Evolutionary conservation across 208 protist species (phyloP).

Genomic region (Leishmania martiniquensis): DNA sequence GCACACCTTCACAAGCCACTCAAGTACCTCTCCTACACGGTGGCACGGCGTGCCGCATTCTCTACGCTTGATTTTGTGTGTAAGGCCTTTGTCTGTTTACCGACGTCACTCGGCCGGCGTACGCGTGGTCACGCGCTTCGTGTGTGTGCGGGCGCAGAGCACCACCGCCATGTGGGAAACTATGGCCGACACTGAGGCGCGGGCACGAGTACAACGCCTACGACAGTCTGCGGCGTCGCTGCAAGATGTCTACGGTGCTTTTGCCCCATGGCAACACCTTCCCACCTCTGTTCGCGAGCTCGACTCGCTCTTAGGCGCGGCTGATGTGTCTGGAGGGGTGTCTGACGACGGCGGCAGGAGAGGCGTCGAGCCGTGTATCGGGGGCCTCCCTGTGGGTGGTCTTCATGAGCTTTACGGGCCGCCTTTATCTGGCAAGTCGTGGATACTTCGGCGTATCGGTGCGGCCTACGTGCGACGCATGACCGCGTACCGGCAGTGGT

Average conservation of each 20-base stretch:
- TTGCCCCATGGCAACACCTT: constrained; percentile 25
- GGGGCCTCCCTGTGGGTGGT: constrained; percentile 31
- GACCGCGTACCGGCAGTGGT: constrained; percentile 31
- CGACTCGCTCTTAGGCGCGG: constrained; percentile 18
- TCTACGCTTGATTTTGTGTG: neutral
- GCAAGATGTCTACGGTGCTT: constrained; percentile 22
- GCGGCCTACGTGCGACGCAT: constrained; percentile 30
- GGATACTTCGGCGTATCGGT: constrained; percentile 26
- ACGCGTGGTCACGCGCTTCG: neutral
- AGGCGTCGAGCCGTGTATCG: constrained; percentile 4
- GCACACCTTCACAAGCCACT: neutral
- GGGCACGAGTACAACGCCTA: constrained; percentile 11
- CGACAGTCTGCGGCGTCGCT: neutral
- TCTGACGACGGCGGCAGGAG: neutral
- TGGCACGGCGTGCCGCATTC: neutral
- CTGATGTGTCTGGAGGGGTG: constrained; percentile 11
- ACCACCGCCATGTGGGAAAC: constrained; percentile 7
- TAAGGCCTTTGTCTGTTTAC: neutral
- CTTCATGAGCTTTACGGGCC: constrained; percentile 55
- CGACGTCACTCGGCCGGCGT: neutral
- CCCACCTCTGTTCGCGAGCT: constrained; percentile 14
- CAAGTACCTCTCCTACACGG: neutral
- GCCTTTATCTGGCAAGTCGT: constrained; percentile 37
- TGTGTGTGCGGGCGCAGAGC: constrained; percentile 4
- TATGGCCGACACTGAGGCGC: neutral